Percentiles rank a stretch among this genome's conserved stretches.
phyloP scores from a whole-genome alignment of 345 rosid species.

The Citrus mangshanensis region DNA sequence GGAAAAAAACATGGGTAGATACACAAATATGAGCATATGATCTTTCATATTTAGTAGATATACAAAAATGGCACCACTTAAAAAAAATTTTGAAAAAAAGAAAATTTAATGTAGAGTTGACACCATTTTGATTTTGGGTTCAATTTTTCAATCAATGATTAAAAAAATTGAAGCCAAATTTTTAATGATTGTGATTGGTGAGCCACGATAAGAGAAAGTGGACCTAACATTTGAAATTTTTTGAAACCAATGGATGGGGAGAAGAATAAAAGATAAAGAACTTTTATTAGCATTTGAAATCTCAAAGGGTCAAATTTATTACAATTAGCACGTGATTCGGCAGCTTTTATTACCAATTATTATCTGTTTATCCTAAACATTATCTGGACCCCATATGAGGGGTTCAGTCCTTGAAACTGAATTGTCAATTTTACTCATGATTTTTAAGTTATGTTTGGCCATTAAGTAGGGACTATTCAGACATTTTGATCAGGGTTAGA shows the following conservation, averaged over 20 bases:
- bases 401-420: neutral
- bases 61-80: neutral
- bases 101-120: neutral
- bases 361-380: too few species aligned
- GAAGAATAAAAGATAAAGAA: neutral
- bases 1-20: too few species aligned
- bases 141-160: neutral
- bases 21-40: neutral
- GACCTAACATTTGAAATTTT: slow-evolving; percentile 9
- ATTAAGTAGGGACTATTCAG: neutral
- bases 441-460: neutral
- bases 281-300: neutral
- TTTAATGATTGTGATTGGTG: neutral
- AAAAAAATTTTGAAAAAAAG: neutral
- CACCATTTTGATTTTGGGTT: neutral
- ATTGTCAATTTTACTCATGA: neutral
- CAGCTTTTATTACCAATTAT: slow-evolving; percentile 12
- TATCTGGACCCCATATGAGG: slow-evolving; percentile 8
- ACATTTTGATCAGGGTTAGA: neutral
- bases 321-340: slow-evolving; percentile 10
- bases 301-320: neutral
- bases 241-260: neutral
- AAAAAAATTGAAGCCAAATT: neutral
- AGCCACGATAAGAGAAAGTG: neutral
- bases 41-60: neutral